Evolutionary conservation across 1,284 basidiomycete species (phyloP).

Genomic region (Cryptococcus hybrid): DNA sequence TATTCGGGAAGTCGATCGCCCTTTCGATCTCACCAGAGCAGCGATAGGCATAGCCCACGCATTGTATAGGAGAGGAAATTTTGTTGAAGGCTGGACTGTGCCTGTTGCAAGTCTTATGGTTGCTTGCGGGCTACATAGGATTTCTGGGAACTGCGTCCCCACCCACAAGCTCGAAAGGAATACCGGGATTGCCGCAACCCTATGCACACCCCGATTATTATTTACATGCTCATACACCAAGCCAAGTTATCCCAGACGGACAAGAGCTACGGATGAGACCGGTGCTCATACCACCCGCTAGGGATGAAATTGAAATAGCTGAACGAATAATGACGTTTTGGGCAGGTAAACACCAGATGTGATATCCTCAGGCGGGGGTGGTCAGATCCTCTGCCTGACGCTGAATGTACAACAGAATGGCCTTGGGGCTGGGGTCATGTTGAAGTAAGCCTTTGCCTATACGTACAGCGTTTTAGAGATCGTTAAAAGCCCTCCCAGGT

Average conservation of each 20-base stretch:
- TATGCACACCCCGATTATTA: conserved; percentile 19
- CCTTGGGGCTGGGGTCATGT: conserved; percentile 20
- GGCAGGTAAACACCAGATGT: conserved; percentile 39
- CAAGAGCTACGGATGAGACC: conserved; percentile 27
- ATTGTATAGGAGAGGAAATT: conserved; percentile 28
- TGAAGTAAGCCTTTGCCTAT: conserved; percentile 18
- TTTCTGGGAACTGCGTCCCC: conserved; percentile 22
- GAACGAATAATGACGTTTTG: conserved; percentile 37
- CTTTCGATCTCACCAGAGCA: conserved; percentile 34
- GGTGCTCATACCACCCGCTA: conserved; percentile 32
- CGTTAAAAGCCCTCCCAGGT: no score
- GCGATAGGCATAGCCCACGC: conserved; percentile 30
- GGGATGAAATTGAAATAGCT: conserved; percentile 34
- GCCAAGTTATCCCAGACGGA: no score
- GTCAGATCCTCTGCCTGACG: conserved; percentile 25
- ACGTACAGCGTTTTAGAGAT: no score
- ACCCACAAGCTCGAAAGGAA: neutral
- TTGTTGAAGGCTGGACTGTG: conserved; percentile 39
- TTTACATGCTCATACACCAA: conserved; percentile 8
- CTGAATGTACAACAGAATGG: conserved; percentile 35
- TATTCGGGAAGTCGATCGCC: conserved; percentile 29
- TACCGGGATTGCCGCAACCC: conserved; percentile 11
- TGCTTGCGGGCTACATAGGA: conserved; percentile 35
- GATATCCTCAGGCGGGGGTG: conserved; percentile 31
- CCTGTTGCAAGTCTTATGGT: conserved; percentile 30